Evolutionary conservation across 441 rosid species (phyloP).

Genomic region (Capsella rubella): DNA sequence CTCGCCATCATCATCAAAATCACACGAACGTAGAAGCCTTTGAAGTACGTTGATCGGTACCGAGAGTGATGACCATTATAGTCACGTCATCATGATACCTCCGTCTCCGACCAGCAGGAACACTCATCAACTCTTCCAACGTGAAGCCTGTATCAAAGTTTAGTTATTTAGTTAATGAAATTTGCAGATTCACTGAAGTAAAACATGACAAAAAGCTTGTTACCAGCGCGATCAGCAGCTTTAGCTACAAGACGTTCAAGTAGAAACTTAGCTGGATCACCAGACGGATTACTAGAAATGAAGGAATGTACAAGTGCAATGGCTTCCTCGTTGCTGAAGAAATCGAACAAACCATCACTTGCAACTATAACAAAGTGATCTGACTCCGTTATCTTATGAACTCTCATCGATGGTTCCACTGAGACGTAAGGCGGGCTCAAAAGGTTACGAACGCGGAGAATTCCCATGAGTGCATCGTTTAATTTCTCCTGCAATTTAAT

Average conservation of each 20-base stretch:
- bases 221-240: slow-evolving; percentile 93
- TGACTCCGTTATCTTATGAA: slow-evolving; percentile 68
- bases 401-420: slow-evolving; percentile 72
- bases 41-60: slow-evolving; percentile 80
- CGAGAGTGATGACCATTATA: slow-evolving; percentile 82
- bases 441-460: slow-evolving; percentile 83
- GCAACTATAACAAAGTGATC: slow-evolving; percentile 88
- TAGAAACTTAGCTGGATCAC: slow-evolving; percentile 94
- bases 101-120: slow-evolving; percentile 93
- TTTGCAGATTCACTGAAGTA: background rate
- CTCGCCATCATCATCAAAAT: slow-evolving; percentile 38
- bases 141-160: slow-evolving; percentile 64
- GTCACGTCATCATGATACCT: slow-evolving; percentile 98
- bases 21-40: slow-evolving; percentile 77
- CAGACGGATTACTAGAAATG: slow-evolving; percentile 61
- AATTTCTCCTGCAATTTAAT: slow-evolving; percentile 61
- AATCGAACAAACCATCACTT: slow-evolving; percentile 93
- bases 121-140: slow-evolving; percentile 79
- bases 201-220: background rate
- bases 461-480: slow-evolving; percentile 93
- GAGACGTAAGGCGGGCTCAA: slow-evolving; percentile 88
- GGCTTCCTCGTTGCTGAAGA: slow-evolving; percentile 85
- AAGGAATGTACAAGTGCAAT: slow-evolving; percentile 66
- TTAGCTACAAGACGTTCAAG: slow-evolving; percentile 76
- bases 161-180: slow-evolving; percentile 6